Percentiles rank a stretch among this genome's conserved stretches.
Evolutionary conservation across 768 basidiomycete genomes (phyloP).

Genomic region (Dendrothele bispora): DNA sequence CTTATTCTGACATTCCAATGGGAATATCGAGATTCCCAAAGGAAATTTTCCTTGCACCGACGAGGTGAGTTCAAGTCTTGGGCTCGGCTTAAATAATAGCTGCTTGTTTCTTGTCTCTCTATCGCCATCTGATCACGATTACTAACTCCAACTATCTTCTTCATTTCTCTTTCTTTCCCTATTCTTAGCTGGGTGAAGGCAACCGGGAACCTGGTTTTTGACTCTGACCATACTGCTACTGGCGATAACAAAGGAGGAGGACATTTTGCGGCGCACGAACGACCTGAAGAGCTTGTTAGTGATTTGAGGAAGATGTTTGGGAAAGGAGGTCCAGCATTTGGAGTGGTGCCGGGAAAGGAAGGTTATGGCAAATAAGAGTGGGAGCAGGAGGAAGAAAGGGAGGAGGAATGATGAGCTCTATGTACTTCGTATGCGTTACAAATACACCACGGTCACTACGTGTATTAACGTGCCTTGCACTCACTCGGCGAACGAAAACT

Average conservation of each 20-base stretch:
- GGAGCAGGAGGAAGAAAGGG: no score
- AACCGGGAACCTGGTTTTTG: conserved; percentile 4
- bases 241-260: background rate
- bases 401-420: no score
- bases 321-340: conserved; percentile 31
- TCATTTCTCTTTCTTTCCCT: background rate
- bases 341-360: conserved; percentile 26
- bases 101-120: no score
- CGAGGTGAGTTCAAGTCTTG: no score
- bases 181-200: background rate
- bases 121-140: no score
- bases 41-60: background rate
- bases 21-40: conserved; percentile 2
- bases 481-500: no score
- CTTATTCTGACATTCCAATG: background rate
- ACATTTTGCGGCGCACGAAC: conserved; percentile 10
- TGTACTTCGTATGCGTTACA: no score
- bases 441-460: no score
- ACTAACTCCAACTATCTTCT: background rate
- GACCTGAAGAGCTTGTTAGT: conserved; percentile 20
- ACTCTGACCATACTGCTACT: no score
- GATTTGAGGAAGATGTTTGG: conserved; percentile 40
- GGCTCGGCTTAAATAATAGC: no score
- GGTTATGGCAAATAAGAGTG: conserved; percentile 23
- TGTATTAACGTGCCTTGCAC: no score